phyloP scores from a whole-genome alignment of 352 stramenopile species.

The Phytophthora syringae region DNA sequence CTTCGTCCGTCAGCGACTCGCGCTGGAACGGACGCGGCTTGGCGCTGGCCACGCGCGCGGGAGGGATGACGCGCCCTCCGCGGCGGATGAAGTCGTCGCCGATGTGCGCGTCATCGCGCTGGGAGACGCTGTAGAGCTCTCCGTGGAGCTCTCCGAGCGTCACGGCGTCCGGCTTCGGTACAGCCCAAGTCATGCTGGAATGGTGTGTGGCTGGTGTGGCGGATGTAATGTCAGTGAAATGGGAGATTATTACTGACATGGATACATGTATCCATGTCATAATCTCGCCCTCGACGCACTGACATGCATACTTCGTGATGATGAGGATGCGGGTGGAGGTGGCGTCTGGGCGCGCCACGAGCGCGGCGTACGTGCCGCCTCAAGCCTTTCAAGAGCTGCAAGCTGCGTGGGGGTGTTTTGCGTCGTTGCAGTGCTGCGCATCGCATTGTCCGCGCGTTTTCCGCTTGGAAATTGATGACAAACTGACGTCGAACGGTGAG shows the following conservation, averaged over 20 bases:
- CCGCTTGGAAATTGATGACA: conserved; percentile 51
- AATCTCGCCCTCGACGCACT: too few relatives aligned
- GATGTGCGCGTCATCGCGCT: conserved; percentile 59
- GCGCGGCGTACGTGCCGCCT: conserved; percentile 36
- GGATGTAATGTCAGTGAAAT: conserved; percentile 1
- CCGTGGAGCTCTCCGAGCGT: conserved; percentile 78
- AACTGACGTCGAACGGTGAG: conserved; percentile 6
- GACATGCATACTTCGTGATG: too few relatives aligned
- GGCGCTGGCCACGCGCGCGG: conserved; percentile 55
- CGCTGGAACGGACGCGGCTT: conserved; percentile 67
- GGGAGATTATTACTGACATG: conserved; percentile 12
- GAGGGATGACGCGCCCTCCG: conserved; percentile 60
- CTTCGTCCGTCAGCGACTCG: conserved; percentile 63
- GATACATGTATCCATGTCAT: conserved; percentile 9
- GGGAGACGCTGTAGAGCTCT: conserved; percentile 76
- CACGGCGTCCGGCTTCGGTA: conserved; percentile 69
- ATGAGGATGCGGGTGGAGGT: conserved; percentile 38
- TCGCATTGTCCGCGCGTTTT: conserved; percentile 37
- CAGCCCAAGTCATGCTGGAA: conserved; percentile 59
- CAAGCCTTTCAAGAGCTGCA: conserved; percentile 24
- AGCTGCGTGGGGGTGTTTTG: conserved; percentile 41
- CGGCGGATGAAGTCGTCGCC: conserved; percentile 72
- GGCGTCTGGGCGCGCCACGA: conserved; percentile 31
- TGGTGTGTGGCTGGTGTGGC: conserved; percentile 3
- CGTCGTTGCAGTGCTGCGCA: conserved; percentile 21